Evolutionary conservation across 2,329 filamentous ascomycete genomes (phyloP), one percentile per base, ranked within the genome.

Genomic region (Pestalotiopsis sp.): DNA sequence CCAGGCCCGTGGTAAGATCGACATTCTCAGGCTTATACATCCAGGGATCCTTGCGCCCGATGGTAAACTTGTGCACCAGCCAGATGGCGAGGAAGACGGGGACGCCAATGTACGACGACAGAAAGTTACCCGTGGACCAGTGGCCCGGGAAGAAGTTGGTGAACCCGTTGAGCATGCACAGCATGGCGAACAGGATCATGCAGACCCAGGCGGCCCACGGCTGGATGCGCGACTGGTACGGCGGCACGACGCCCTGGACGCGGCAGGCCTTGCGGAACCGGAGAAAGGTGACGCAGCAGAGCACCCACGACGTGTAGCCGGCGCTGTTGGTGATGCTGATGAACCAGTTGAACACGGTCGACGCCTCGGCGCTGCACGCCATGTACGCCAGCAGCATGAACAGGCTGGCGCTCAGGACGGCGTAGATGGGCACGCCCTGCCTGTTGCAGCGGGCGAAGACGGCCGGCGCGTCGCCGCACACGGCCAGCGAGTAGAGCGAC

Each of bases 101-200:
- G 41, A 93, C 87, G 81, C 92, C 91, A 69, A 91, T 88, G 75
- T 93, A 93, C 0, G 82, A 81, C 73, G 92, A 91, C 64, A 94
- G 80, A 76, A 94, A 94, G 1, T 79, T 78, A 73, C 78, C 80
- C 25, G 79, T 80, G 65, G 78, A 79, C 57, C 82, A 83, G 41
- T 77, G 76, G 14, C 84, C 80, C 0, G 90, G 88, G 69, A 93
- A 83, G 75, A 94, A 94, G 4, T 92, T 90, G 1, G 90, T 85
- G 71, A 93, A 94, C 0, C 92, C 92, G 58, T 91, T 90, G 49
- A 93, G 91, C 70, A 94, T 84, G 1, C 90, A 88, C 81, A 94
- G 90, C 45, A 91, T 75, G 31, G 86, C 82, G 52, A 90, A 92
- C 67, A 87, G 89, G 2, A 81, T 77, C 4, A 93, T 81, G 1